Evolutionary conservation across 495 filamentous ascomycete genomes (phyloP), one percentile per base, ranked within the genome.

Genomic region (Xylaria intraflava): DNA sequence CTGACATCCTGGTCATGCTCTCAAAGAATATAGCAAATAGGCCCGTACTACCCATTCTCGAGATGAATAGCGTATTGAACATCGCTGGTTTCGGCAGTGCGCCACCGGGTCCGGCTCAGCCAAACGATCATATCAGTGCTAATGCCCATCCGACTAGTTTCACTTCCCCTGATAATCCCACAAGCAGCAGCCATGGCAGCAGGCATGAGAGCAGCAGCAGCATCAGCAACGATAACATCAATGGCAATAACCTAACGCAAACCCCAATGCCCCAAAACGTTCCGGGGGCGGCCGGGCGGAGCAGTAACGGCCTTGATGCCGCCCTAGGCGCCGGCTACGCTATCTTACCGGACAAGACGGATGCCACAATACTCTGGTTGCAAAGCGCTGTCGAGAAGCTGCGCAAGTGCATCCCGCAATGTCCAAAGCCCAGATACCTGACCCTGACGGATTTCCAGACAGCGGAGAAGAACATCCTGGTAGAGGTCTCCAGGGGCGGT

Each of bases 371-470:
- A 1, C 29, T 63, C 12, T 65, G 63, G 63, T 44, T 65, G 9
- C 62, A 57, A 44, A 59, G 62, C 38, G 52, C 60, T 14, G 58
- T 65, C 2, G 63, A 65, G 26, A 63, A 59, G 38, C 53, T 65
- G 5, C 63, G 63, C 14, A 50, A 57, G 29, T 60, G 60, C 51
- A 55, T 65, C 14, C 55, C 54, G 33, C 60, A 60, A 19, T 48
- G 44, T 36, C 63, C 63, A 1, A 63, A 56, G 36, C 60, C 58
- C 8, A 53, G 57, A 39, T 51, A 63, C 19, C 53, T 65, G 36
- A 61, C 62, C 29, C 56, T 63, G 20, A 63, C 63, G 20, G 62
- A 63, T 46, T 63, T 65, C 12, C 62, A 65, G 46, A 65, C 63
- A 2, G 60, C 60, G 7, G 63, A 65, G n/a, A 65, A 54, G 43